A percentile compares a stretch with the other conserved stretches of the same genome.
These are phyloP conservation scores for Nicotiana tomentosiformis DNA, from an alignment of 257 asterid genomes.

Conservation along the genomic window DNA sequence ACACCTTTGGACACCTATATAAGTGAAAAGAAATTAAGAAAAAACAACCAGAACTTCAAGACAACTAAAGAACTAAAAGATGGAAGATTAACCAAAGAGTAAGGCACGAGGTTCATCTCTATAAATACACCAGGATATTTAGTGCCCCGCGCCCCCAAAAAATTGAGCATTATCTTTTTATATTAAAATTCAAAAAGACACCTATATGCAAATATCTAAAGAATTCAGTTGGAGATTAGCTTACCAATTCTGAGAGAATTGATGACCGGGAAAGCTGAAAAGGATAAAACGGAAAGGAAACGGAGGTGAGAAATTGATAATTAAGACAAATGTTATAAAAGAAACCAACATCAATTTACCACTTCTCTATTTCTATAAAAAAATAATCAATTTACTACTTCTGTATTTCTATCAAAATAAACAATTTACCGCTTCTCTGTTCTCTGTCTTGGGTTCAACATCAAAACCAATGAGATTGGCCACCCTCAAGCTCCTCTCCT, in stretches of 20 bases:
- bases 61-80: background rate
- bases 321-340: background rate
- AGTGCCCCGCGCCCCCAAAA: background rate
- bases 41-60: background rate
- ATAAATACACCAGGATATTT: background rate
- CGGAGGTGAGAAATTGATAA: background rate
- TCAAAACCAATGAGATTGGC: slow-evolving; percentile 32
- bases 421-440: slow-evolving; percentile 26
- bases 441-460: slow-evolving; percentile 30
- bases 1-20: slow-evolving; percentile 76
- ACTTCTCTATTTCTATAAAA: background rate
- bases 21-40: background rate
- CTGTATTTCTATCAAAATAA: slow-evolving; percentile 1
- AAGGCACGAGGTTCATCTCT: background rate
- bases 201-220: background rate
- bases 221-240: slow-evolving; percentile 14
- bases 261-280: slow-evolving; percentile 82
- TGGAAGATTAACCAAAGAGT: background rate
- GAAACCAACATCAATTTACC: background rate
- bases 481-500: slow-evolving; percentile 24
- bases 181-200: background rate
- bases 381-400: slow-evolving; percentile 16
- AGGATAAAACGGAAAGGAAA: slow-evolving; percentile 1
- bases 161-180: background rate
- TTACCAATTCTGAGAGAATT: slow-evolving; percentile 70